These are phyloP conservation scores for Kondoa malvinella DNA, from an alignment of 768 basidiomycete genomes.

Conservation along the genomic window DNA sequence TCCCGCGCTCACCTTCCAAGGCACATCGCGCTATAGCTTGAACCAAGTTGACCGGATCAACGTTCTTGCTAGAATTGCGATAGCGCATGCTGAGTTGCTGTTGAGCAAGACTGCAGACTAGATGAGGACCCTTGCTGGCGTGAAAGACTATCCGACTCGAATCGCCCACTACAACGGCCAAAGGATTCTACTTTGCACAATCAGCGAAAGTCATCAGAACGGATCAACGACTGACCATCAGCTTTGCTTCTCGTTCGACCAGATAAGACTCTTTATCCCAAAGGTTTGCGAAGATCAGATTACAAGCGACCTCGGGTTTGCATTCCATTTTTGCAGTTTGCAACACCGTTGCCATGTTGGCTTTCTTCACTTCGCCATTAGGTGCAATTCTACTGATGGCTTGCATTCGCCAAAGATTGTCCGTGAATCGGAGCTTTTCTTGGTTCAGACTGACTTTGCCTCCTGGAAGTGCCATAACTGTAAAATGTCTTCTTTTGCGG, in stretches of 20 bases:
- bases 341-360: too few species aligned
- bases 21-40: not conserved
- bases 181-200: not conserved
- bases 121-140: not conserved
- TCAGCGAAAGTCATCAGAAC: too few species aligned
- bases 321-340: not conserved
- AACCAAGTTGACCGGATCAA: not conserved
- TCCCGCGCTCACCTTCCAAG: not conserved
- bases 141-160: not conserved
- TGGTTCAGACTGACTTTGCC: conserved; percentile 4
- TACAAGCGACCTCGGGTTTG: not conserved
- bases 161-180: not conserved
- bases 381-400: not conserved
- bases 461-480: conserved; percentile 33
- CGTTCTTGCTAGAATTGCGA: not conserved
- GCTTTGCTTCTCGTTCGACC: not conserved
- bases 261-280: not conserved
- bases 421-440: conserved; percentile 19
- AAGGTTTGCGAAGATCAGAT: not conserved
- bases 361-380: too few species aligned
- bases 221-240: not conserved
- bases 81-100: not conserved
- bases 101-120: not conserved
- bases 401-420: conserved; percentile 16
- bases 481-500: conserved; percentile 61